Evolutionary conservation across 2,329 filamentous ascomycete genomes (phyloP).

Genomic region (Monilinia vaccinii-corymbosi): DNA sequence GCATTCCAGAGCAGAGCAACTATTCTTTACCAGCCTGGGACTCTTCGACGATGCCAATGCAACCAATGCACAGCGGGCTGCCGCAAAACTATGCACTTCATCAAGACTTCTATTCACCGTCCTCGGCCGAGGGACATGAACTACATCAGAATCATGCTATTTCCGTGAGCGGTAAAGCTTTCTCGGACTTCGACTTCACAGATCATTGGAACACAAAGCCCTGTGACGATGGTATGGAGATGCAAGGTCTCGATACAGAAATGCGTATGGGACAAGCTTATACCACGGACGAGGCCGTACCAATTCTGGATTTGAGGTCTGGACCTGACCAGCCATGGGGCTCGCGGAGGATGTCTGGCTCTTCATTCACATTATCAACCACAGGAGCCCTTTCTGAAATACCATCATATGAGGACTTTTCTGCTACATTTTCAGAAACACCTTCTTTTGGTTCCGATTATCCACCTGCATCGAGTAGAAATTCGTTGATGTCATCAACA

Average conservation of each 20-base stretch:
- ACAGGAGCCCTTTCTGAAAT: slow-evolving; percentile 57
- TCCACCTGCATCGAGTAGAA: slow-evolving; percentile 56
- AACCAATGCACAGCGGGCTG: slow-evolving; percentile 35
- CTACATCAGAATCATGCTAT: slow-evolving; percentile 16
- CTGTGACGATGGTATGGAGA: slow-evolving; percentile 47
- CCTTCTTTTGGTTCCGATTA: slow-evolving; percentile 59
- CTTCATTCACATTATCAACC: slow-evolving; percentile 65
- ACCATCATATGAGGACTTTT: slow-evolving; percentile 63
- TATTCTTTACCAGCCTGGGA: slow-evolving; percentile 46
- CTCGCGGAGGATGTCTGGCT: slow-evolving; percentile 58
- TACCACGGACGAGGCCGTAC: slow-evolving; percentile 53
- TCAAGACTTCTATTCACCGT: slow-evolving; percentile 46
- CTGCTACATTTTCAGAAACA: slow-evolving; percentile 55
- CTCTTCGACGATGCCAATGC: slow-evolving; percentile 42
- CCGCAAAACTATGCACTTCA: slow-evolving; percentile 48
- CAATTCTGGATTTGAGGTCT: slow-evolving; percentile 49
- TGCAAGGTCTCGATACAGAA: slow-evolving; percentile 47
- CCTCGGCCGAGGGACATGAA: slow-evolving; percentile 42
- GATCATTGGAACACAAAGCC: slow-evolving; percentile 46
- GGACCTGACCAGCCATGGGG: slow-evolving; percentile 41
- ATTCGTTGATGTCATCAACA: slow-evolving; percentile 61
- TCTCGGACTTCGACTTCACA: slow-evolving; percentile 20
- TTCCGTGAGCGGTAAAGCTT: slow-evolving; percentile 2
- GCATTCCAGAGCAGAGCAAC: slow-evolving; percentile 43
- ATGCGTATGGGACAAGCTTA: slow-evolving; percentile 54